Evolutionary conservation across 2,329 filamentous ascomycete species (phyloP).

Genomic region (Fusarium circinatum): DNA sequence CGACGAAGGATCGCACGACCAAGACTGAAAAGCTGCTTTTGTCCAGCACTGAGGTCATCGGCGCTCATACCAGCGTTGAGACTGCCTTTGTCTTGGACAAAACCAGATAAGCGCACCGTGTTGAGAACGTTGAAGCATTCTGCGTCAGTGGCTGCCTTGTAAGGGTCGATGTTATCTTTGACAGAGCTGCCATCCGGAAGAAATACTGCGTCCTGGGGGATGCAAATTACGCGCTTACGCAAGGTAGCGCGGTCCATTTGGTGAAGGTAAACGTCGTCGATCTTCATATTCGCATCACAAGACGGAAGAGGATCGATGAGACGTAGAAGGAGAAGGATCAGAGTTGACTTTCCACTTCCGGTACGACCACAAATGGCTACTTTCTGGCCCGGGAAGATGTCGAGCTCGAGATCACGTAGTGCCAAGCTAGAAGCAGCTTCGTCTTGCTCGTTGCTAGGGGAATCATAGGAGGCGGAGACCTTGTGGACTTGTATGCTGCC

Average conservation of each 20-base stretch:
- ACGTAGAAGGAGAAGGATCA: constrained; percentile 53
- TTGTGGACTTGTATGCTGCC: constrained; percentile 46
- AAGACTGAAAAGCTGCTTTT: constrained; percentile 72
- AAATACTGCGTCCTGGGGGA: constrained; percentile 66
- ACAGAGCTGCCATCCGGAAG: constrained; percentile 56
- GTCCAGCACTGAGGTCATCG: constrained; percentile 65
- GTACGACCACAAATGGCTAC: constrained; percentile 52
- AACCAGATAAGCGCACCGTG: constrained; percentile 47
- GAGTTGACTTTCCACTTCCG: constrained; percentile 57
- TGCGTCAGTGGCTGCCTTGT: constrained; percentile 41
- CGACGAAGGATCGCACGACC: constrained; percentile 65
- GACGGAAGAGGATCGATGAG: constrained; percentile 53
- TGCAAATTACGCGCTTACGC: constrained; percentile 59
- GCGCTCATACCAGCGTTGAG: constrained; percentile 54
- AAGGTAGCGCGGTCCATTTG: constrained; percentile 54
- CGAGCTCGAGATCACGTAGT: constrained; percentile 42
- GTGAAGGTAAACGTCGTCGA: constrained; percentile 55
- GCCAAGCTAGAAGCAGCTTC: constrained; percentile 30
- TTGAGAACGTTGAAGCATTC: constrained; percentile 52
- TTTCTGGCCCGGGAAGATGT: constrained; percentile 47
- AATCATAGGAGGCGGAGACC: constrained; percentile 50
- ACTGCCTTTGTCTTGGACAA: constrained; percentile 49
- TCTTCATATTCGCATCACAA: constrained; percentile 46
- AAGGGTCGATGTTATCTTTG: constrained; percentile 56
- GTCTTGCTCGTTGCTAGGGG: neutral